phyloP scores from a whole-genome alignment of 345 rosid genomes.

The Xanthoceras sorbifolium region DNA sequence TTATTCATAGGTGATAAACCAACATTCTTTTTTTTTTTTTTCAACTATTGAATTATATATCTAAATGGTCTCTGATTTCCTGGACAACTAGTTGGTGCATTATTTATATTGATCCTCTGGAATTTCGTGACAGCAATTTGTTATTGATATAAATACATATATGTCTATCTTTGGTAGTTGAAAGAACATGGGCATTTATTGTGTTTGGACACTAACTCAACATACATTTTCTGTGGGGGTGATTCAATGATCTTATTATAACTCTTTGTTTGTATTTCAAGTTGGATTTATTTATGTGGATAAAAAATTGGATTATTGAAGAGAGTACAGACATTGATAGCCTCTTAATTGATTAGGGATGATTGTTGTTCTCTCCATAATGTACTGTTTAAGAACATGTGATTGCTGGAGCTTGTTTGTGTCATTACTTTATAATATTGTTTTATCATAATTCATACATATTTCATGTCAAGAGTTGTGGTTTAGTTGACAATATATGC shows the following conservation, averaged over 20 bases:
- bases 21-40: neutral
- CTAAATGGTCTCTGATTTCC: neutral
- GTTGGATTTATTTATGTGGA: neutral
- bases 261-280: conserved; percentile 2
- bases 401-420: neutral
- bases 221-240: neutral
- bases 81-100: neutral
- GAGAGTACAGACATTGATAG: neutral
- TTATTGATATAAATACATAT: neutral
- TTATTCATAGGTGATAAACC: neutral
- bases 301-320: neutral
- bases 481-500: too few species aligned
- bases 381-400: neutral
- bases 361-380: neutral
- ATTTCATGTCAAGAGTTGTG: too few species aligned
- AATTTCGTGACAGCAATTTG: conserved; percentile 18
- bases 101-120: conserved; percentile 1
- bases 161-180: neutral
- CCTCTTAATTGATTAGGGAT: too few species aligned
- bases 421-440: too few species aligned
- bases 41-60: neutral
- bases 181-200: neutral
- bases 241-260: neutral
- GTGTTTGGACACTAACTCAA: neutral
- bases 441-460: too few species aligned